These are phyloP conservation scores for Aegilops bicornis DNA, from an alignment of 176 grass and related monocot species.

Conservation along the genomic window DNA sequence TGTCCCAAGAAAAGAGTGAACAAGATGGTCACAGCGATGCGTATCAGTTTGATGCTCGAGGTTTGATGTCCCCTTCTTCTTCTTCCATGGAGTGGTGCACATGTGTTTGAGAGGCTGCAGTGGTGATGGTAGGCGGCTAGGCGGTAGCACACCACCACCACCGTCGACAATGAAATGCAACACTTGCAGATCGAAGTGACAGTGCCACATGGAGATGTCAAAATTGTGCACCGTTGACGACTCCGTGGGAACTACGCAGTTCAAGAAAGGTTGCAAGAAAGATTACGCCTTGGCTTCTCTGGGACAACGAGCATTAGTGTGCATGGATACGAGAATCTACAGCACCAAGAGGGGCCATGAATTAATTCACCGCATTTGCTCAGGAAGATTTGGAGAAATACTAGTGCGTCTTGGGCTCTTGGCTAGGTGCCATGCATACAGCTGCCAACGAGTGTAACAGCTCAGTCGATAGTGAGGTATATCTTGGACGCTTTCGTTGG, in stretches of 20 bases:
- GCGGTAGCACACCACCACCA: neutral
- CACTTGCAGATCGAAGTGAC: neutral
- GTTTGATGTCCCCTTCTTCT: neutral
- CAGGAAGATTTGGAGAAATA: no score
- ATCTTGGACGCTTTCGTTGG: neutral
- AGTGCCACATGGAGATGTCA: neutral
- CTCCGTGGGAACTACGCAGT: neutral
- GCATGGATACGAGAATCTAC: neutral
- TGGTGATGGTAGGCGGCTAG: neutral
- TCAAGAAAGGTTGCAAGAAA: neutral
- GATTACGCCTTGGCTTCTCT: neutral
- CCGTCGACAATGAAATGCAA: neutral
- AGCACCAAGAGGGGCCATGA: neutral
- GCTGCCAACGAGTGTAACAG: neutral
- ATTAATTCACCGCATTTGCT: neutral
- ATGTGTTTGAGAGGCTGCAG: neutral
- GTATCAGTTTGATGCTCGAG: neutral
- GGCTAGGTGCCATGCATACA: neutral
- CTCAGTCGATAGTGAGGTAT: neutral
- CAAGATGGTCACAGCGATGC: conserved; percentile 2
- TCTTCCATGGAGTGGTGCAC: neutral
- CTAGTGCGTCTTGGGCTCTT: neutral
- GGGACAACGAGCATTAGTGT: no score
- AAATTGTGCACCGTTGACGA: neutral
- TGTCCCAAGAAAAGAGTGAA: conserved; percentile 5